Percentiles rank a stretch among this genome's conserved stretches.
Conservation (phyloP, 1,139 yeast genomes). For the Debaryomycetaceae sp. region DNA sequence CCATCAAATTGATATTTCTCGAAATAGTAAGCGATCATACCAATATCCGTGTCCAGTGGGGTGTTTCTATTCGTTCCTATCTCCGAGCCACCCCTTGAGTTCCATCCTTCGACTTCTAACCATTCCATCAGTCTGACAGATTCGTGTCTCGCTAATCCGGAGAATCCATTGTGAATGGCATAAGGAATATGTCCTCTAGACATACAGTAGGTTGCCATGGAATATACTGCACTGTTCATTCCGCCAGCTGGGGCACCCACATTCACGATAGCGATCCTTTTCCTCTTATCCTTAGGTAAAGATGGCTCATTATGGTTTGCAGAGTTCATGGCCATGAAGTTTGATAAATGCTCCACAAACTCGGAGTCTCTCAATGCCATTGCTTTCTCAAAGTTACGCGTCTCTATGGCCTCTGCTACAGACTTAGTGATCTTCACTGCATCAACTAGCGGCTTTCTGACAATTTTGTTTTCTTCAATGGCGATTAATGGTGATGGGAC, state of each 20-base stretch:
- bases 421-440: slow-evolving; percentile 68
- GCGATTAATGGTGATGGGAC: slow-evolving; percentile 79
- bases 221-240: slow-evolving; percentile 71
- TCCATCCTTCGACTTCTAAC: slow-evolving; percentile 74
- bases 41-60: slow-evolving; percentile 64
- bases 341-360: slow-evolving; percentile 62
- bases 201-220: slow-evolving; percentile 71
- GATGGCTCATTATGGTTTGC: slow-evolving; percentile 57
- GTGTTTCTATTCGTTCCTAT: slow-evolving; percentile 77
- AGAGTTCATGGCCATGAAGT: slow-evolving; percentile 59
- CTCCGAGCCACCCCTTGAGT: slow-evolving; percentile 73
- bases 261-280: slow-evolving; percentile 68
- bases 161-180: slow-evolving; percentile 74
- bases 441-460: slow-evolving; percentile 65
- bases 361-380: slow-evolving; percentile 68
- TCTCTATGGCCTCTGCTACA: slow-evolving; percentile 65
- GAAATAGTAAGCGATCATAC: slow-evolving; percentile 72
- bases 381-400: slow-evolving; percentile 59
- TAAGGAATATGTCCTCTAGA: slow-evolving; percentile 71
- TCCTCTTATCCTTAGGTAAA: slow-evolving; percentile 53
- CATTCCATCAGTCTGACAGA: slow-evolving; percentile 59
- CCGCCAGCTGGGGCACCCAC: slow-evolving; percentile 87
- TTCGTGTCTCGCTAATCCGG: slow-evolving; percentile 75
- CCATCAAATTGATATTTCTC: slow-evolving; percentile 74
- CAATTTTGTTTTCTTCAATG: slow-evolving; percentile 66